phyloP scores from a whole-genome alignment of 768 basidiomycete genomes.

The Suillus plorans region DNA sequence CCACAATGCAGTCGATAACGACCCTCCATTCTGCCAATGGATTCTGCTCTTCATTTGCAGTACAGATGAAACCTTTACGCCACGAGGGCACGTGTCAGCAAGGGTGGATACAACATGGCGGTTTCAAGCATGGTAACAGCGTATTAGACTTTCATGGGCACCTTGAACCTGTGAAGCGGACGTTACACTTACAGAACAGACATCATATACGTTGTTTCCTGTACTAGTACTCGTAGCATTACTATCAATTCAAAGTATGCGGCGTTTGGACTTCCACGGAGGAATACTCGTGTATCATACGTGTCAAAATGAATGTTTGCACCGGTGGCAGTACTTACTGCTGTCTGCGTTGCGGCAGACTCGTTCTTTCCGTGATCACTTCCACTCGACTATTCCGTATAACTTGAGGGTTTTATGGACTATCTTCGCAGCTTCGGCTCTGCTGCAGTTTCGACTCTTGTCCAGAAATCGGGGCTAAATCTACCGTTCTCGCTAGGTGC shows the following conservation, averaged over 20 bases:
- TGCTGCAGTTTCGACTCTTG: constrained; percentile 85
- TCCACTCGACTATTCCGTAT: background rate
- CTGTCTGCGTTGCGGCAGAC: background rate
- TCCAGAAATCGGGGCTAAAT: constrained; percentile 89
- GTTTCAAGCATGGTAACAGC: background rate
- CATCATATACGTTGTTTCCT: background rate
- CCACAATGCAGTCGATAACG: background rate
- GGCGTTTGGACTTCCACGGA: background rate
- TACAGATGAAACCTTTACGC: background rate
- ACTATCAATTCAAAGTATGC: background rate
- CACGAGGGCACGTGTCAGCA: background rate
- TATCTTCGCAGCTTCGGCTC: constrained; percentile 80
- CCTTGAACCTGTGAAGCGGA: background rate
- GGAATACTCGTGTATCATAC: background rate
- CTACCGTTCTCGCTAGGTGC: constrained; percentile 84
- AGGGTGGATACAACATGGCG: background rate
- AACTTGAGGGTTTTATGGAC: constrained; percentile 52
- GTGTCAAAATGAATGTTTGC: background rate
- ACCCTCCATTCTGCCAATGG: background rate
- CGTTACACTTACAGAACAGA: background rate
- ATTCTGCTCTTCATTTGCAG: background rate
- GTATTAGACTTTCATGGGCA: background rate
- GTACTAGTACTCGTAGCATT: background rate
- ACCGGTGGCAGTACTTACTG: background rate
- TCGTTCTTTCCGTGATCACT: background rate